Evolutionary conservation across 495 filamentous ascomycete species (phyloP), one percentile per base, ranked within the genome.

Genomic region (Xylaria grammica): DNA sequence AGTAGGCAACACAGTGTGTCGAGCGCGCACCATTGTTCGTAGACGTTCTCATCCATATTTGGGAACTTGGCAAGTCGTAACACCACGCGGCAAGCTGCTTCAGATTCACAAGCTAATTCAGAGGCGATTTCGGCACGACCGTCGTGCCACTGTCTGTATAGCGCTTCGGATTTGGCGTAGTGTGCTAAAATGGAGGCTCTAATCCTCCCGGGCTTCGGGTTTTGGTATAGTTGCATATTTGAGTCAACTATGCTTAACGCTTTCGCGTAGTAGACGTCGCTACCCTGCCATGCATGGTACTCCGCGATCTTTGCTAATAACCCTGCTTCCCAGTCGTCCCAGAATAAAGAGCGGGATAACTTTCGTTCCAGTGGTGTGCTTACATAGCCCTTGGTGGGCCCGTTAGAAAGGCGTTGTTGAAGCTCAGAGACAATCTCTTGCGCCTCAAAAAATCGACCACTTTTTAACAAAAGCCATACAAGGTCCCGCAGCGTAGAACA

Each of bases 401-500:
- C 51, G 10, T 38, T 54, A 11, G 51, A 54, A 24, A 54, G 51
- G 30, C 30, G 30, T 38, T 54, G 30, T 19, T 38, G 51, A 15
- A 54, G 51, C 32, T 54, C 51, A 24, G 51, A 54, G 51, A 54
- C 10, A 30, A 24, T 24, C 51, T 36, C 51, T 22, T 54, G 51
- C 9, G 30, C 30, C 30, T 54, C 30, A 17, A 22, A 38, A 1
- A 24, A 38, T 38, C 6, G n/a, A 24, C 13, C 10, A 54, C 8
- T 9, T 0, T 2, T 13, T 9, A 54, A 22, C 19, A 54, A 20
- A 54, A 2, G n/a, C 19, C 1, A 0, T 5, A 5, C 32, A 3
- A 54, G 30, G 2, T 2, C 20, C 0, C 1, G 1, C 8, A 54
- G n/a, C 32, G 51, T 54, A 26, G 9, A 0, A 24, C 51, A 54